Base-by-base conservation (phyloP, 148 eudicot genomes). In the Spergularia bocconei region DNA sequence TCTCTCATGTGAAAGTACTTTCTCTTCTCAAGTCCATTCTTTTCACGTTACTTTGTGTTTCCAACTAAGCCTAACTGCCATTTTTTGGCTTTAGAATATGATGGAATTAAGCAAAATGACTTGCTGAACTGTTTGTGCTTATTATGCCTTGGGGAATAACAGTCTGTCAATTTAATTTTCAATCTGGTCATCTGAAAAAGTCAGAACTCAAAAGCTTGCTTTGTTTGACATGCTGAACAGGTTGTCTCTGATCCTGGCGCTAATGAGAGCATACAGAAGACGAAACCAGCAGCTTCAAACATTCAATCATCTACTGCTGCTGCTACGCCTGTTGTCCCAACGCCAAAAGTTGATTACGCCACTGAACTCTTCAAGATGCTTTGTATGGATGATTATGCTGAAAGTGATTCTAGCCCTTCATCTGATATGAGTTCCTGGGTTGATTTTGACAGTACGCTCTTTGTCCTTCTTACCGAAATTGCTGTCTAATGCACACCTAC, bases 311-410 rank as follows among this genome's bases (percentile, higher is more conserved):
- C 60, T 57, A 21, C 63, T 61, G 51, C 53, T 73, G 51, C 71
- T 66, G 12, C 66, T 36, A 20, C 21, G 15, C 74, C 83, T 15
- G 59, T 63, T 70, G 75, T 77, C 38, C 60, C 82, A 52, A 21
- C 79, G 21, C 50, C 82, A 47, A 79, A 84, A 76, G 79, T 72
- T 72, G 87, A 88, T 83, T 83, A 84, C 75, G 90, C 87, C 36
- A 78, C 85, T 61, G 86, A 87, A 61, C 87, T 85, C 54, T 88
- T 81, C 83, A 83, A 73, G 75, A 75, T 84, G 72, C 75, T 86
- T 41, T 82, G 75, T 54, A 55, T 63, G 76, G 84, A 83, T 55
- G 78, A 86, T 59, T 75, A 84, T 44, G 47, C 67, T 8, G 83
- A 80, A 75, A 84, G 71, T 48, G 62, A 65, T 65, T 75, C 74